These are phyloP conservation scores for Wickerhamomyces bovis DNA, from an alignment of 805 yeast genomes.

Conservation along the genomic window DNA sequence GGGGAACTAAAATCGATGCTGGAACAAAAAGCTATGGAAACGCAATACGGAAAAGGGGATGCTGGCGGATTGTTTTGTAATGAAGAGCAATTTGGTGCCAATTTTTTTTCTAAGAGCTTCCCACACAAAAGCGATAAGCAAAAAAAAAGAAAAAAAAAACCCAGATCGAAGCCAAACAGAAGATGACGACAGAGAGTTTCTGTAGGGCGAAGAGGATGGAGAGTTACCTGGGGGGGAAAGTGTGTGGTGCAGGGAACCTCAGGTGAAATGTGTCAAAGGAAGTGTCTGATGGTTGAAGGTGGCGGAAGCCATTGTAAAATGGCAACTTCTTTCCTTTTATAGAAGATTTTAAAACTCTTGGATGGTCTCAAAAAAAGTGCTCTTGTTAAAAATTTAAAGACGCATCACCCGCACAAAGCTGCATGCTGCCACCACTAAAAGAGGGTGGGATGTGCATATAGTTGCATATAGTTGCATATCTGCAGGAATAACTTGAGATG, in stretches of 20 bases:
- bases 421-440: neutral
- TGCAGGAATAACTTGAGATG: neutral
- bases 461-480: neutral
- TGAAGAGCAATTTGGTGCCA: neutral
- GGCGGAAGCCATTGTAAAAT: neutral
- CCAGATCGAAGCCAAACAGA: neutral
- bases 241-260: neutral
- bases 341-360: neutral
- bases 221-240: neutral
- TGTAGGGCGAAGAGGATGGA: no score
- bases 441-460: neutral
- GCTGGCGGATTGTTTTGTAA: neutral
- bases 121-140: neutral
- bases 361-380: neutral
- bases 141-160: neutral
- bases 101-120: neutral
- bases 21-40: neutral
- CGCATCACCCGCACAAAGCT: neutral
- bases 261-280: neutral
- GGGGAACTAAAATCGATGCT: neutral
- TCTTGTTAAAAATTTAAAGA: neutral
- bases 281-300: neutral
- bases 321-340: neutral
- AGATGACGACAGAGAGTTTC: neutral
- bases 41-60: neutral